Conservation (phyloP, 106 monocot species). For the Amphibolis antarctica region DNA sequence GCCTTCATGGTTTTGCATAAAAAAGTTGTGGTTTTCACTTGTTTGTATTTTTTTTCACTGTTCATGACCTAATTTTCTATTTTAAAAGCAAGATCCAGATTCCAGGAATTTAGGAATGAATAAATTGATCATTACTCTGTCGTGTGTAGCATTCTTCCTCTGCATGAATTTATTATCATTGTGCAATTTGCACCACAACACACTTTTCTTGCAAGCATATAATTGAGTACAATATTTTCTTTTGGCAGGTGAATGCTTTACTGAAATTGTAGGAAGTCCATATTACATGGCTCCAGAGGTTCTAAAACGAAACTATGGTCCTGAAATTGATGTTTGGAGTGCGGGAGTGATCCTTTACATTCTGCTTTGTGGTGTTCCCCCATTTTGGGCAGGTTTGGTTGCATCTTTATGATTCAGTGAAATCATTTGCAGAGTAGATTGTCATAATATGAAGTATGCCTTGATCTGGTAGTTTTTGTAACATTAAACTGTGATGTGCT, state of each 20-base stretch:
- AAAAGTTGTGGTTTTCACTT: neutral
- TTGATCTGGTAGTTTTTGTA: neutral
- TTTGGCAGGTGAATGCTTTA: constrained; percentile 18
- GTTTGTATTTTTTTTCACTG: neutral
- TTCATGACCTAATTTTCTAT: neutral
- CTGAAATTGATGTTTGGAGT: constrained; percentile 32
- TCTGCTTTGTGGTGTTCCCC: constrained; percentile 25
- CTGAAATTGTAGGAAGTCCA: constrained; percentile 27
- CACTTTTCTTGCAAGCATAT: neutral
- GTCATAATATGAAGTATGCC: neutral
- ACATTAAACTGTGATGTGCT: neutral
- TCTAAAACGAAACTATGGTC: constrained; percentile 28
- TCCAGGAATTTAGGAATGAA: too few relatives aligned
- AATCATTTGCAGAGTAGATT: neutral
- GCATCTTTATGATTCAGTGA: neutral
- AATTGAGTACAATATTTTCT: neutral
- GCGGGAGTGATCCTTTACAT: constrained; percentile 29
- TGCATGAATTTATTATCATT: neutral
- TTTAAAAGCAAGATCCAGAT: neutral
- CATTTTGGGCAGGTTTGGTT: constrained; percentile 27
- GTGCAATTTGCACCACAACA: neutral
- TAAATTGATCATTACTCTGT: too few relatives aligned
- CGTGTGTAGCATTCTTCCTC: neutral
- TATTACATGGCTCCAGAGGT: constrained; percentile 32
- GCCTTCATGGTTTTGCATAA: neutral